A percentile compares a stretch with the other conserved stretches of the same genome.
Evolutionary conservation across 164 flowering plant species (phyloP).

Genomic region (Sextonia rubra): DNA sequence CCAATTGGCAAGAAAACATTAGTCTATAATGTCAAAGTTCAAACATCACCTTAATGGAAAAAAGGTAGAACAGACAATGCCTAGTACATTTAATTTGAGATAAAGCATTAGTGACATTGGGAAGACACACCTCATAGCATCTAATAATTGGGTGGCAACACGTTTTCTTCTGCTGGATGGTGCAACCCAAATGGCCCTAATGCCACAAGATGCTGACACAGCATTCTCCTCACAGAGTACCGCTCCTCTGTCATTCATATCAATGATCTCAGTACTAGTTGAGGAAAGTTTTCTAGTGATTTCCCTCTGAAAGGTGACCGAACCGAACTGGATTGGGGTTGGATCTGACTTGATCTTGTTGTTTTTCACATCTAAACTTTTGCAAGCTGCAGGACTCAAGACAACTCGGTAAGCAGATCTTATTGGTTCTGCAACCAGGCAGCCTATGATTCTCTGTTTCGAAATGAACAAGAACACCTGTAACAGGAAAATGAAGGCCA

Average conservation of each 20-base stretch:
- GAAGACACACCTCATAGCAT: slow-evolving; percentile 54
- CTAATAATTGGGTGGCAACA: slow-evolving; percentile 62
- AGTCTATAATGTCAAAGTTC: not conserved
- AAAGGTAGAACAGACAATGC: not conserved
- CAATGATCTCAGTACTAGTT: slow-evolving; percentile 1
- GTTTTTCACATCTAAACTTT: slow-evolving; percentile 9
- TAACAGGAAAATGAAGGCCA: not conserved
- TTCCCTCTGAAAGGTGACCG: slow-evolving; percentile 49
- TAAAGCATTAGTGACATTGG: not conserved
- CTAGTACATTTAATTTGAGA: not conserved
- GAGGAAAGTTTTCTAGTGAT: slow-evolving; percentile 23
- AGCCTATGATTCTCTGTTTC: slow-evolving; percentile 63
- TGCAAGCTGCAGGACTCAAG: slow-evolving; percentile 23
- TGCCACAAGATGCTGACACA: slow-evolving; percentile 58
- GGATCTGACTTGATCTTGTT: slow-evolving; percentile 24
- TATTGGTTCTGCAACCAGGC: slow-evolving; percentile 73
- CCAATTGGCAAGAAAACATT: not conserved
- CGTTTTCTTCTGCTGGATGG: slow-evolving; percentile 65
- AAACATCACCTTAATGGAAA: not conserved
- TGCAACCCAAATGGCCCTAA: slow-evolving; percentile 79
- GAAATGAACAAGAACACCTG: slow-evolving; percentile 75
- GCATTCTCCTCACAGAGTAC: slow-evolving; percentile 50
- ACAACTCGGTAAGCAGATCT: slow-evolving; percentile 49
- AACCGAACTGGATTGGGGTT: slow-evolving; percentile 54
- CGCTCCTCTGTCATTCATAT: slow-evolving; percentile 34